A percentile compares a stretch with the other conserved stretches of the same genome.
phyloP scores from a whole-genome alignment of 2,329 filamentous ascomycete species.

The Phyllosticta capitalensis region DNA sequence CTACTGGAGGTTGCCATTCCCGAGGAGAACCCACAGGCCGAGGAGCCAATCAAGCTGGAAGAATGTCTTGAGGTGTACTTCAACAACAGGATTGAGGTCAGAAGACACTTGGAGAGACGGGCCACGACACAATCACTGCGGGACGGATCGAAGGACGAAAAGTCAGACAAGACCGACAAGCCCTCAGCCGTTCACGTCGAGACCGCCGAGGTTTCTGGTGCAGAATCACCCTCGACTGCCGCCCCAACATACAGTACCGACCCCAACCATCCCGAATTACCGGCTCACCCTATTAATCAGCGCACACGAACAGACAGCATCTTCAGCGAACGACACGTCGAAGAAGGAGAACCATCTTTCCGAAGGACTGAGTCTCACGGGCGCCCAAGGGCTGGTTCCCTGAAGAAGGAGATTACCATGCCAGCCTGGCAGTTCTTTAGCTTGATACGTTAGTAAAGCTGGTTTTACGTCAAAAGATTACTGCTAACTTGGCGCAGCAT shows the following conservation, averaged over 20 bases:
- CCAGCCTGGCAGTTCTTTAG: slow-evolving; percentile 97
- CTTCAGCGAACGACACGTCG: slow-evolving; percentile 36
- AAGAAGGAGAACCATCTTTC: slow-evolving; percentile 31
- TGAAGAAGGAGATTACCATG: slow-evolving; percentile 77
- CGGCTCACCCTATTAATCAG: slow-evolving; percentile 23
- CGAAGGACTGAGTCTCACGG: slow-evolving; percentile 30
- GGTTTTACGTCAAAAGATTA: not conserved
- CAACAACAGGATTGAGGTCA: slow-evolving; percentile 85
- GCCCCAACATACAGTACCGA: slow-evolving; percentile 21
- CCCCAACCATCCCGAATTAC: slow-evolving; percentile 16
- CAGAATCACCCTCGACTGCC: slow-evolving; percentile 26
- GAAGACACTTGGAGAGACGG: slow-evolving; percentile 58
- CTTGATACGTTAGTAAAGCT: slow-evolving; percentile 61
- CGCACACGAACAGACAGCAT: slow-evolving; percentile 40
- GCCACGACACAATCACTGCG: slow-evolving; percentile 47
- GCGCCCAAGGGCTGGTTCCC: slow-evolving; percentile 29
- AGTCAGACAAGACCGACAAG: slow-evolving; percentile 1
- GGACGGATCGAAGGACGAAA: slow-evolving; percentile 6
- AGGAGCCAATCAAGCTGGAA: slow-evolving; percentile 67
- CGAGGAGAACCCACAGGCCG: slow-evolving; percentile 55
- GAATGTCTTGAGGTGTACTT: slow-evolving; percentile 92
- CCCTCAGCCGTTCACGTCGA: slow-evolving; percentile 31
- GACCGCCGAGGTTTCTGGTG: slow-evolving; percentile 29
- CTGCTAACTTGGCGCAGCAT: slow-evolving; percentile 46
- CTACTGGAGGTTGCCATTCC: slow-evolving; percentile 87